Evolutionary conservation across 2,329 filamentous ascomycete species (phyloP).

Genomic region (Penicillium hordei): DNA sequence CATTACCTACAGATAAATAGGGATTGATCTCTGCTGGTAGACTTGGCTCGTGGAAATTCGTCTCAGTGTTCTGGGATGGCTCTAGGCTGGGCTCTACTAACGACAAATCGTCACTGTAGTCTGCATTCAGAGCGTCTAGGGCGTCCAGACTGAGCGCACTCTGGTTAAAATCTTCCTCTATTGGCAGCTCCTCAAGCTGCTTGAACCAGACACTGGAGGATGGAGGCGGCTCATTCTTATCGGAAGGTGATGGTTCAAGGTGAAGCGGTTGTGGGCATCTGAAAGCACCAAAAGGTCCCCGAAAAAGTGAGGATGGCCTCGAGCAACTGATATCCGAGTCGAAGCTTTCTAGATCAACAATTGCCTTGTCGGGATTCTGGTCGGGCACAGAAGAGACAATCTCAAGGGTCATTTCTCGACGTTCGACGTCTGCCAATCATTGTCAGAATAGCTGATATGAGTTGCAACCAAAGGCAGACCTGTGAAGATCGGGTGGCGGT

Average conservation of each 20-base stretch:
- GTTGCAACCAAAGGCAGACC: too few species aligned
- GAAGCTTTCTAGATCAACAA: constrained; percentile 15
- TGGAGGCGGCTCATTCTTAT: not conserved
- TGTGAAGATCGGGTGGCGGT: too few species aligned
- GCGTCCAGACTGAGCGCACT: not conserved
- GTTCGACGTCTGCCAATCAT: not conserved
- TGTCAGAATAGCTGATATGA: too few species aligned
- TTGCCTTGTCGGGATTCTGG: constrained; percentile 7
- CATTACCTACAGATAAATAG: not conserved
- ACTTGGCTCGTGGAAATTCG: not conserved
- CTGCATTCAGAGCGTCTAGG: not conserved
- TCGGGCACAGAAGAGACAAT: constrained; percentile 1
- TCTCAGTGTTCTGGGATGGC: not conserved
- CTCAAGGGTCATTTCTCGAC: constrained; percentile 12
- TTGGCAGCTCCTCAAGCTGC: not conserved
- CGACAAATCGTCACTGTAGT: not conserved
- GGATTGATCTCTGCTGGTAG: not conserved
- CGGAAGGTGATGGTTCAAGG: not conserved
- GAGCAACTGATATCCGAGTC: not conserved
- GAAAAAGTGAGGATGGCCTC: constrained; percentile 4
- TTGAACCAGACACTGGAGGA: not conserved
- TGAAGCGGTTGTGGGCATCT: not conserved
- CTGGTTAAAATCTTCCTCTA: not conserved
- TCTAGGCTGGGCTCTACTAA: not conserved
- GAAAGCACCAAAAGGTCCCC: constrained; percentile 18